Evolutionary conservation across 2,329 filamentous ascomycete genomes (phyloP), one percentile per base, ranked within the genome.

Genomic region (Lizonia empirigonia): DNA sequence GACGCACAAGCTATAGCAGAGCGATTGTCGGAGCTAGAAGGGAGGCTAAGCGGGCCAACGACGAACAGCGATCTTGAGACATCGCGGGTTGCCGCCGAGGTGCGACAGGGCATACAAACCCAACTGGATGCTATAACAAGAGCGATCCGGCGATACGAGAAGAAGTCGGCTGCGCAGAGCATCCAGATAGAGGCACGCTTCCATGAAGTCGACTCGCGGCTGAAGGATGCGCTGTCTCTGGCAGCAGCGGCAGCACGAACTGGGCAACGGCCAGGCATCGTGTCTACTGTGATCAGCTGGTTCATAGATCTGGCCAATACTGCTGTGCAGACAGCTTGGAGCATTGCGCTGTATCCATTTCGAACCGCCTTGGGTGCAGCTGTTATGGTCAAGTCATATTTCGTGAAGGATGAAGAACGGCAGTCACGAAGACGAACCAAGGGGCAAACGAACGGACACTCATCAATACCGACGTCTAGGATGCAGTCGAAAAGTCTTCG

Each of bases 131-230:
- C 91, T 0, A 78, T 97, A 24, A 94, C 91, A 63, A 86, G 93
- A 38, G 92, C 93, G 4, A 88, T 97, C 35, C 84, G 93, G 16
- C 85, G 91, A 27, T 96, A 96, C 64, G 93, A 97, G 76, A 97
- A 96, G 76, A 89, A 91, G 63, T 85, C 88, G 4, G 87, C 87
- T 0, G 78, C 92, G 7, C 82, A 91, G 22, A 82, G 89, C 8
- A 81, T 88, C 46, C 87, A 93, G 65, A 90, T 86, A 2, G 91
- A 96, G 58, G 82, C 85, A 7, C 84, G 88, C 19, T 83, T 97
- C 50, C 82, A 84, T 32, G 82, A 85, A 16, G 78, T 96, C 4
- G 89, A 96, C 58, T 77, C 79, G 0, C 82, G 88, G 27, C 73
- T 95, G 12, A 84, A 86, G 55, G 91, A 96, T 64, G 87, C 90